A percentile compares a stretch with the other conserved stretches of the same genome.
These are phyloP conservation scores for Ulmus americana DNA, from an alignment of 331 rosid genomes.

Conservation along the genomic window DNA sequence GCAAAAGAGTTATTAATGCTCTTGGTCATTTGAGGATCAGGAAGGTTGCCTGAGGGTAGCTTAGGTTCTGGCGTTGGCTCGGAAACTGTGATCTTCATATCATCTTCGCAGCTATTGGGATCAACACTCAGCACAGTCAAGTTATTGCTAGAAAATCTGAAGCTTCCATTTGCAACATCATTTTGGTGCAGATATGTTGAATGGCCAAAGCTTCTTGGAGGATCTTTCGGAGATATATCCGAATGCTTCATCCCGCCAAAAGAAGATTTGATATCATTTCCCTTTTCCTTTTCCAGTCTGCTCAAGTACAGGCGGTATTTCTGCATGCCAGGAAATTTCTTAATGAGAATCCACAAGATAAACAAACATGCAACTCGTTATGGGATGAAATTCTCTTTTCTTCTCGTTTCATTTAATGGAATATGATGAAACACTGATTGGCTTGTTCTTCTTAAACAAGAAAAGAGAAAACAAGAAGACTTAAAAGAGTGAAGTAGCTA, in stretches of 20 bases:
- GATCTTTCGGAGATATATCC: slow-evolving; percentile 51
- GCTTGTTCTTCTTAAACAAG: too few species aligned
- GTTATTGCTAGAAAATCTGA: slow-evolving; percentile 37
- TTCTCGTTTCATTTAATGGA: background rate
- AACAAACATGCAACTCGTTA: slow-evolving; percentile 14
- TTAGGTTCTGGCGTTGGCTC: slow-evolving; percentile 39
- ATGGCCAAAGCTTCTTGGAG: slow-evolving; percentile 40
- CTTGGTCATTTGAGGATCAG: slow-evolving; percentile 33
- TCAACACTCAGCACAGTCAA: slow-evolving; percentile 35
- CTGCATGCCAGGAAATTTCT: slow-evolving; percentile 37
- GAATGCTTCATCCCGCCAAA: slow-evolving; percentile 57
- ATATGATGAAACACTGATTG: too few species aligned
- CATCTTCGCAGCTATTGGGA: slow-evolving; percentile 35
- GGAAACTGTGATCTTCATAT: slow-evolving; percentile 38
- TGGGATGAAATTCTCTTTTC: background rate
- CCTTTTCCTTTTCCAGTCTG: slow-evolving; percentile 75
- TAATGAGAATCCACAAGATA: slow-evolving; percentile 17
- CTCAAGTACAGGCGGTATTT: slow-evolving; percentile 91
- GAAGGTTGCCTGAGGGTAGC: slow-evolving; percentile 29
- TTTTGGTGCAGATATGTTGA: slow-evolving; percentile 34
- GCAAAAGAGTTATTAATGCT: slow-evolving; percentile 34
- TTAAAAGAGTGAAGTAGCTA: slow-evolving; percentile 16
- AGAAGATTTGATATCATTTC: slow-evolving; percentile 51
- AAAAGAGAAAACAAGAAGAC: too few species aligned
- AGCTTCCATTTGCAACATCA: slow-evolving; percentile 50